Percentiles rank a stretch among this genome's conserved stretches.
phyloP scores from a whole-genome alignment of 192 early-diverging fungal genomes.

The Umbelopsis sp. region DNA sequence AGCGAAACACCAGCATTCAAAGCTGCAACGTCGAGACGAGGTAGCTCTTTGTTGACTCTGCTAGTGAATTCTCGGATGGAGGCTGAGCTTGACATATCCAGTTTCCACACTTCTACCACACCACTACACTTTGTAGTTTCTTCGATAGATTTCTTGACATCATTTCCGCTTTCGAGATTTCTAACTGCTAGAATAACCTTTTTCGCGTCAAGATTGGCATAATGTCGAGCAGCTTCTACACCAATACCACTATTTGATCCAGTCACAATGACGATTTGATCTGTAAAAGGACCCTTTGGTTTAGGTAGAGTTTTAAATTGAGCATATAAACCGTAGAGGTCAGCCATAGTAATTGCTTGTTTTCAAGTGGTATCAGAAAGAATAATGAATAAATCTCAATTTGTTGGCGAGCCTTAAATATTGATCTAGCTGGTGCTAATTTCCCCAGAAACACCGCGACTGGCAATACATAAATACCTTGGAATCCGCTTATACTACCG shows the following conservation, averaged over 20 bases:
- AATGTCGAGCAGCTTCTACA: neutral
- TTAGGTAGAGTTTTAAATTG: too few relatives aligned
- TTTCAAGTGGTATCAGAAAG: too few relatives aligned
- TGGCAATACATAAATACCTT: too few relatives aligned
- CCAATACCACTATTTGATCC: neutral
- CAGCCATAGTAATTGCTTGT: too few relatives aligned
- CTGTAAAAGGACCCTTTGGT: neutral
- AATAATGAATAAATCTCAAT: too few relatives aligned
- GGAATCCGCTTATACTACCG: too few relatives aligned
- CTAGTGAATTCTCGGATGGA: neutral
- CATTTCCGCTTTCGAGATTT: neutral
- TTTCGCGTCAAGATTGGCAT: neutral
- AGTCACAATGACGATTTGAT: neutral
- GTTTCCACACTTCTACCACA: constrained; percentile 4
- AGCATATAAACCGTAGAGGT: too few relatives aligned
- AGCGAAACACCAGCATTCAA: neutral
- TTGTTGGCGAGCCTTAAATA: too few relatives aligned
- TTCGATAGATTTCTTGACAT: neutral
- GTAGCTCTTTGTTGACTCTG: neutral
- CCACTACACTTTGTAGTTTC: neutral
- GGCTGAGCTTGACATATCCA: neutral
- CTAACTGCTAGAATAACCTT: neutral
- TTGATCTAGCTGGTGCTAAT: too few relatives aligned
- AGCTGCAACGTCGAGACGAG: neutral
- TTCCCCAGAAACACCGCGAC: too few relatives aligned